phyloP scores from a whole-genome alignment of 306 rosid species.

The Heteromeles arbutifolia region DNA sequence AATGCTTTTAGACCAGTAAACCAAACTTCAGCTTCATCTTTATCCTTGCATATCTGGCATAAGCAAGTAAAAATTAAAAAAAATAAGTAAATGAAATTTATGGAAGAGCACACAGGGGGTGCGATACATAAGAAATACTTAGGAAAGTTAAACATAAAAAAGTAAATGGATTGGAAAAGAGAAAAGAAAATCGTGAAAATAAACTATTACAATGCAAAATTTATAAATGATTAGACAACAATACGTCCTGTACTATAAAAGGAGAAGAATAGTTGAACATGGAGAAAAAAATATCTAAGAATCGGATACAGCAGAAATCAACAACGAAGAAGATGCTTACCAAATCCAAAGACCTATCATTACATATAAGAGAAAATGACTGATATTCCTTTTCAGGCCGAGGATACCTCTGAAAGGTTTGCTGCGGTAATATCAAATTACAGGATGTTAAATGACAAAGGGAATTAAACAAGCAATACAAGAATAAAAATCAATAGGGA shows the following conservation, averaged over 20 bases:
- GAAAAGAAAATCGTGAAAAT: not conserved
- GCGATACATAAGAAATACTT: not conserved
- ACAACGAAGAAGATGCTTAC: slow-evolving; percentile 27
- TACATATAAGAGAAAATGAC: slow-evolving; percentile 74
- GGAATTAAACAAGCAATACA: not conserved
- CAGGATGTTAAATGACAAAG: not conserved
- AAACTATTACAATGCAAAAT: not conserved
- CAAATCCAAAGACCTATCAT: slow-evolving; percentile 69
- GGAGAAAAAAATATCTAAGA: not conserved
- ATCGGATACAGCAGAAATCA: slow-evolving; percentile 3
- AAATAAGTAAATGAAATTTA: not conserved
- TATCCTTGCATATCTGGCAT: slow-evolving; percentile 88
- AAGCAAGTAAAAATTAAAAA: slow-evolving; percentile 7
- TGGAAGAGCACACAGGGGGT: not conserved
- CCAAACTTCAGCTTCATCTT: slow-evolving; percentile 98
- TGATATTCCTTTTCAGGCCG: slow-evolving; percentile 83
- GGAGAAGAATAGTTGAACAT: not conserved
- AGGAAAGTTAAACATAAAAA: not conserved
- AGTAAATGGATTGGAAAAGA: not conserved
- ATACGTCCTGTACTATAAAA: not conserved
- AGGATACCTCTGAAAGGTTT: slow-evolving; percentile 76
- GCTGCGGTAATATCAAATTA: slow-evolving; percentile 30
- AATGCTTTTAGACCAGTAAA: slow-evolving; percentile 80
- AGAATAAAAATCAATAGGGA: not conserved
- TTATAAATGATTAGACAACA: not conserved